Conservation (phyloP, 2,329 filamentous ascomycete genomes). For the Ceratocystis cubensis region DNA sequence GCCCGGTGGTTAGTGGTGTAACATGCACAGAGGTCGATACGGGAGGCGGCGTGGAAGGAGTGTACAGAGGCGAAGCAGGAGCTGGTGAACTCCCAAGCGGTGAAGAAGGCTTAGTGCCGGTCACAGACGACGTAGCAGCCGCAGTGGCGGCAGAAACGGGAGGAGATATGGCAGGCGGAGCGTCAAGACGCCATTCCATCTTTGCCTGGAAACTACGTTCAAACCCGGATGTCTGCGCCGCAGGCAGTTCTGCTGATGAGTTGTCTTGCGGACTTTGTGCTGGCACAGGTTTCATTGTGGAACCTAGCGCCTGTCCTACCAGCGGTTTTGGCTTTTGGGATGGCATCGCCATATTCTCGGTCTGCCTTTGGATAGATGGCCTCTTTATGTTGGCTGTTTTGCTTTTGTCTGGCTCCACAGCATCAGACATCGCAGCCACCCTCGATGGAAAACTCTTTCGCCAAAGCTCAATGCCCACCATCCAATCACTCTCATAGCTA, state of each 20-base stretch:
- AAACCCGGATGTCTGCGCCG: constrained; percentile 21
- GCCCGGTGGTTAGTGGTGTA: not conserved
- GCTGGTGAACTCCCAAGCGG: not conserved
- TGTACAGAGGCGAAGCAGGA: not conserved
- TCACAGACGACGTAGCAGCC: not conserved
- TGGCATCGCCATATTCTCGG: not conserved
- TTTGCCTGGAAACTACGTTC: constrained; percentile 43
- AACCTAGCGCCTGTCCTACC: not conserved
- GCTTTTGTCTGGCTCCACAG: constrained; percentile 15
- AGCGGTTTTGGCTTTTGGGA: not conserved
- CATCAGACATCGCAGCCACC: constrained; percentile 28
- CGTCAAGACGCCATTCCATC: constrained; percentile 38
- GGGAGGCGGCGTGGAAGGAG: constrained; percentile 10
- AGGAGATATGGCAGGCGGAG: not conserved
- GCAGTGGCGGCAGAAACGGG: not conserved
- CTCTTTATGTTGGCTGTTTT: not conserved
- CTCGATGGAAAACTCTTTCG: constrained; percentile 42
- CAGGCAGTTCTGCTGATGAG: not conserved
- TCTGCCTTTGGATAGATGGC: not conserved
- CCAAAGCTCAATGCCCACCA: constrained; percentile 89
- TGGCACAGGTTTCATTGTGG: not conserved
- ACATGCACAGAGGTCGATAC: not conserved
- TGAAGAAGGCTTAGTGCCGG: not conserved
- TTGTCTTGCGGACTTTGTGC: not conserved
- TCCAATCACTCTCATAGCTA: constrained; percentile 91